Percentiles rank a stretch among this genome's conserved stretches.
Evolutionary conservation across 2,329 filamentous ascomycete genomes (phyloP).

Genomic region (Fusarium tjaetaba): DNA sequence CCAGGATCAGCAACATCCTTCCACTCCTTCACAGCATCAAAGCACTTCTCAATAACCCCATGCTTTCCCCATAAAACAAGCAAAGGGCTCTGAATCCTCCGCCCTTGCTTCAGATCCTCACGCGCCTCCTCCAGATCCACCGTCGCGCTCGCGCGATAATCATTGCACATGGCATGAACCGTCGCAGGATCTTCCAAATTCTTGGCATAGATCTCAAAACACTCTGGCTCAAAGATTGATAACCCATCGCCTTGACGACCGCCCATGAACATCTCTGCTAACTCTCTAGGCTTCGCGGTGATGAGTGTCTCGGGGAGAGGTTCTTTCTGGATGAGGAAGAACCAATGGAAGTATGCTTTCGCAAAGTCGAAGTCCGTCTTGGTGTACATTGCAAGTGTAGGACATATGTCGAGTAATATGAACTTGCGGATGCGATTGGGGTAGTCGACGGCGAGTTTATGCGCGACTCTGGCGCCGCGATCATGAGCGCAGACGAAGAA

Average conservation of each 20-base stretch:
- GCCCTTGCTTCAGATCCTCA: conserved; percentile 54
- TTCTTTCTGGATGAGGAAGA: conserved; percentile 63
- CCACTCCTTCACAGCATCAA: conserved; percentile 63
- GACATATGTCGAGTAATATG: conserved; percentile 63
- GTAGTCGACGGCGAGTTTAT: conserved; percentile 62
- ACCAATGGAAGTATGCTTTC: conserved; percentile 67
- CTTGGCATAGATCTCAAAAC: conserved; percentile 54
- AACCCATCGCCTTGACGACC: conserved; percentile 49
- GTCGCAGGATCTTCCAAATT: conserved; percentile 53
- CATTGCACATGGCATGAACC: conserved; percentile 63
- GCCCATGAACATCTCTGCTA: conserved; percentile 56
- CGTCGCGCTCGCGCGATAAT: conserved; percentile 64
- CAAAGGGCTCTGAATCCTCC: conserved; percentile 57
- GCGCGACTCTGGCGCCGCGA: conserved; percentile 64
- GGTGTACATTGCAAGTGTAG: conserved; percentile 64
- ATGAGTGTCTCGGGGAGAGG: conserved; percentile 63
- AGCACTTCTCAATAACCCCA: conserved; percentile 60
- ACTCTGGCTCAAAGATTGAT: conserved; percentile 47
- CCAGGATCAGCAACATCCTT: conserved; percentile 52
- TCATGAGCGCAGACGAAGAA: conserved; percentile 67
- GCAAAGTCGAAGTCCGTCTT: conserved; percentile 55
- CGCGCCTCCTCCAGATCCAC: conserved; percentile 62
- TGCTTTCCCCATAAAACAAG: conserved; percentile 61
- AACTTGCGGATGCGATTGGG: conserved; percentile 52
- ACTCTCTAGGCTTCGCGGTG: conserved; percentile 48